Evolutionary conservation across 2,329 filamentous ascomycete species (phyloP).

Genomic region (Cladosporium sp.): DNA sequence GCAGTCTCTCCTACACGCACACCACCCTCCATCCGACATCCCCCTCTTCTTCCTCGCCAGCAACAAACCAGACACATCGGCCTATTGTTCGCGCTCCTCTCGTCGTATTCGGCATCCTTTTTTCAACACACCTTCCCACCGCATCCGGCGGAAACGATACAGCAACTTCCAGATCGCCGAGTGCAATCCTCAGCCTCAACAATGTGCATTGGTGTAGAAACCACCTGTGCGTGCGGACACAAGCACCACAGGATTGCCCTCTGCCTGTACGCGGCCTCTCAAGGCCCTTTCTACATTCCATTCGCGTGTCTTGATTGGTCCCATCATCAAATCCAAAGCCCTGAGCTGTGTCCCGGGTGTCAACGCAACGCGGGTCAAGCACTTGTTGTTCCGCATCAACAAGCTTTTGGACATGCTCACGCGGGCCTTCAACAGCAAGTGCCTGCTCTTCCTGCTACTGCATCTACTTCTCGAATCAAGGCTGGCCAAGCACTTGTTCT

Average conservation of each 20-base stretch:
- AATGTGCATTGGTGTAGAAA: constrained; percentile 29
- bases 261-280: constrained; percentile 10
- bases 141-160: background rate
- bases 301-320: constrained; percentile 15
- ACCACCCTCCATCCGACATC: background rate
- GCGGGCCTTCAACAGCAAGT: too few species aligned
- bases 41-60: background rate
- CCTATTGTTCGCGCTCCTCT: too few species aligned
- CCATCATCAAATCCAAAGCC: too few species aligned
- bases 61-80: too few species aligned
- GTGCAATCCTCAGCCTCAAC: background rate
- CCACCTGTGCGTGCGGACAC: constrained; percentile 24
- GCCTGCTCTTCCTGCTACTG: too few species aligned
- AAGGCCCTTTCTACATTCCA: constrained; percentile 14
- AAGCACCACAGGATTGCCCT: constrained; percentile 8
- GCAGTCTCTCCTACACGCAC: background rate
- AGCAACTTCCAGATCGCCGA: too few species aligned
- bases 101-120: too few species aligned
- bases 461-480: too few species aligned
- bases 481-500: background rate
- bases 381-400: too few species aligned
- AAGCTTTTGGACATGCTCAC: too few species aligned
- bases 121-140: background rate
- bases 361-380: too few species aligned
- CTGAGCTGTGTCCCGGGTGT: too few species aligned